Conservation (phyloP, 495 filamentous ascomycete genomes). For the Cercophora newfieldiana region DNA sequence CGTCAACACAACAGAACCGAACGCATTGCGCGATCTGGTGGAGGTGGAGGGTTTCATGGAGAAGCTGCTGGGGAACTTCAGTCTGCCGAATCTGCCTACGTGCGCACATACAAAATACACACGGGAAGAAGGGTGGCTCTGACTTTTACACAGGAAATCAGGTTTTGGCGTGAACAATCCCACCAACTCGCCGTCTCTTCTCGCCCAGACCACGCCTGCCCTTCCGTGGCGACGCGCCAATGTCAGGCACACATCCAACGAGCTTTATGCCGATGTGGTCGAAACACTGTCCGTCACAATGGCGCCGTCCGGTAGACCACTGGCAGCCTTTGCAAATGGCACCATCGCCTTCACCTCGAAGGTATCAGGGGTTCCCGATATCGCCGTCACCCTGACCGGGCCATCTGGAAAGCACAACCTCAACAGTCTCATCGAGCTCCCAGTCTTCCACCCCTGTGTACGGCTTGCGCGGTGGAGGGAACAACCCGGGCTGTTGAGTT, state of each 20-base stretch:
- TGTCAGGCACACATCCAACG: constrained; percentile 94
- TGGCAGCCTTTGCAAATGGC: constrained; percentile 85
- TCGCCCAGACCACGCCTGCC: constrained; percentile 46
- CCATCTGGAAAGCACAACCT: constrained; percentile 76
- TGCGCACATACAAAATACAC: constrained; percentile 34
- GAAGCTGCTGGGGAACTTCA: constrained; percentile 86
- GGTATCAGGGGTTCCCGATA: constrained; percentile 89
- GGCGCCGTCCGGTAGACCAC: constrained; percentile 82
- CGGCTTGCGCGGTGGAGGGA: constrained; percentile 82
- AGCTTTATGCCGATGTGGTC: constrained; percentile 94
- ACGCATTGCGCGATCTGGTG: constrained; percentile 87
- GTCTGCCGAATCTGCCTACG: constrained; percentile 75
- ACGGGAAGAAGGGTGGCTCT: not conserved
- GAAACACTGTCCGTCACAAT: constrained; percentile 85
- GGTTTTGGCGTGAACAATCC: constrained; percentile 21
- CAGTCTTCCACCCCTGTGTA: constrained; percentile 96
- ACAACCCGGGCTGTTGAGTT: constrained; percentile 84
- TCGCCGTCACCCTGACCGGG: constrained; percentile 74
- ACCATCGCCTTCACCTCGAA: constrained; percentile 95
- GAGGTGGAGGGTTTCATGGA: constrained; percentile 87
- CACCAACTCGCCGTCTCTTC: constrained; percentile 32
- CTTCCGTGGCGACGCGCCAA: constrained; percentile 86
- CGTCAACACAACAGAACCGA: constrained; percentile 89
- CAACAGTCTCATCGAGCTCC: constrained; percentile 73
- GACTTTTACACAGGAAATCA: constrained; percentile 16